Base-by-base conservation (phyloP, 768 basidiomycete genomes). In the Podaxis carcinomalis region DNA sequence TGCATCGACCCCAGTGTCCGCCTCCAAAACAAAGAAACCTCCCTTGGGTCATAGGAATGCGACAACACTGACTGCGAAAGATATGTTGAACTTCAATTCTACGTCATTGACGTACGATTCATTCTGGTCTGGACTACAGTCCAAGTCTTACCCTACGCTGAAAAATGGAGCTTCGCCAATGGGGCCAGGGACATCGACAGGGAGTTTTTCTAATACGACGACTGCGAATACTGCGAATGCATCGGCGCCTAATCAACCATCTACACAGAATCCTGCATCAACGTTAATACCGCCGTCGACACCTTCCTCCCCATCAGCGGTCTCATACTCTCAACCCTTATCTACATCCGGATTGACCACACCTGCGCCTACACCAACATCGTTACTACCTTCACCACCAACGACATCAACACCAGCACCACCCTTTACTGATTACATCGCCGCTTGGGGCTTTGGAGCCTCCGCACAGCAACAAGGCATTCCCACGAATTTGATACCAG, bases 61-160 rank as follows among this genome's bases (percentile, higher is more conserved):
- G 1, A 27, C 51, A 3, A 16, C 40, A 16, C 16, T 52, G 11
- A 46, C 59, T 4, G 23, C 51, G 13, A 53, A 60, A 5, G 57
- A 59, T 23, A 59, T 51, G 57, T 59, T 59, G 39, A 23, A 44
- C 25, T 53, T 53, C 25, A 53, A 35, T 7, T 25, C 51, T 6
- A 35, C 51, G 21, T 53, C 59, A 0, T 44, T 60, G 51, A 60
- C 59, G 1, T 60, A 60, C 35, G 59, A 60, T 36, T 60, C 59
- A 7, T 60, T 60, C 28, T 60, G 59, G 59, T 60, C 59, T 4
- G 59, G 59, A 23, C 11, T 60, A 9, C 59, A 60, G 32, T 60
- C 59, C 5, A 60, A 60, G 23, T 54, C 51, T 14, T 60, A 60
- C 35, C 59, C 59, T n/a, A 19, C 32, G 9, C 19, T 53, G 27